A percentile compares a stretch with the other conserved stretches of the same genome.
phyloP scores from a whole-genome alignment of 2,329 filamentous ascomycete genomes.

The Thielaviopsis punctulata region DNA sequence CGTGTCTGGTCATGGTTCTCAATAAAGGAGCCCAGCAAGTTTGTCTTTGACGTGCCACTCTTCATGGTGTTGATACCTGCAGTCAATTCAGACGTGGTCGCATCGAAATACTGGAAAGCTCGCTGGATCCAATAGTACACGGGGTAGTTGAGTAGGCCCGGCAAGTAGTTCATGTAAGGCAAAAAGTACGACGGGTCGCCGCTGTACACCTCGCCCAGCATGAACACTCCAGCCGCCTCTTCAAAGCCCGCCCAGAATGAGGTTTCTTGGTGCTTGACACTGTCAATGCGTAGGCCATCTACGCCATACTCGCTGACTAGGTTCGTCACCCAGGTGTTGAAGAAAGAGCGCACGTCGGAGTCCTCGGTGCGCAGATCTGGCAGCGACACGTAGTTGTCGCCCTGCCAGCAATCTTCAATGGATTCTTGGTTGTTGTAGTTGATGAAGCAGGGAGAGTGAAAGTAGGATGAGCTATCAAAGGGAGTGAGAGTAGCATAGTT shows the following conservation, averaged over 20 bases:
- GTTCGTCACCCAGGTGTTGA: constrained; percentile 41
- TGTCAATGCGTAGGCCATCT: constrained; percentile 50
- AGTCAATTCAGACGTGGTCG: constrained; percentile 28
- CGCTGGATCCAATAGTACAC: constrained; percentile 13
- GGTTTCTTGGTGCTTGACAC: constrained; percentile 51
- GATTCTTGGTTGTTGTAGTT: constrained; percentile 30
- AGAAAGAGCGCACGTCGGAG: constrained; percentile 46
- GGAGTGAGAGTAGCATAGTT: constrained; percentile 37
- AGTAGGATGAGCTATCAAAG: constrained; percentile 36
- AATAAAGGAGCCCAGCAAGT: constrained; percentile 35
- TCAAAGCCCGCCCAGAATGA: constrained; percentile 27
- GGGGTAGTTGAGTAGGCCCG: constrained; percentile 31
- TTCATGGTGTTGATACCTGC: constrained; percentile 44
- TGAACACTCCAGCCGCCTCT: constrained; percentile 42
- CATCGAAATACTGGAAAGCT: constrained; percentile 10
- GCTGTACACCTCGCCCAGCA: constrained; percentile 46
- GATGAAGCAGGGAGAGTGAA: constrained; percentile 35
- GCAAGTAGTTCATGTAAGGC: constrained; percentile 33
- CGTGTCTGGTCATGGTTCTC: constrained; percentile 47
- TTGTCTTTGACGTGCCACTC: constrained; percentile 28
- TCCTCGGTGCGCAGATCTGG: constrained; percentile 70
- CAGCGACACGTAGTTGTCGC: constrained; percentile 24
- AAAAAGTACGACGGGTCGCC: constrained; percentile 35
- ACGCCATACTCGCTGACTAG: constrained; percentile 59
- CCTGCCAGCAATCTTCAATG: constrained; percentile 30